Evolutionary conservation across 2,329 filamentous ascomycete genomes (phyloP), one percentile per base, ranked within the genome.

Genomic region (Macrophomina pseudophaseolina): DNA sequence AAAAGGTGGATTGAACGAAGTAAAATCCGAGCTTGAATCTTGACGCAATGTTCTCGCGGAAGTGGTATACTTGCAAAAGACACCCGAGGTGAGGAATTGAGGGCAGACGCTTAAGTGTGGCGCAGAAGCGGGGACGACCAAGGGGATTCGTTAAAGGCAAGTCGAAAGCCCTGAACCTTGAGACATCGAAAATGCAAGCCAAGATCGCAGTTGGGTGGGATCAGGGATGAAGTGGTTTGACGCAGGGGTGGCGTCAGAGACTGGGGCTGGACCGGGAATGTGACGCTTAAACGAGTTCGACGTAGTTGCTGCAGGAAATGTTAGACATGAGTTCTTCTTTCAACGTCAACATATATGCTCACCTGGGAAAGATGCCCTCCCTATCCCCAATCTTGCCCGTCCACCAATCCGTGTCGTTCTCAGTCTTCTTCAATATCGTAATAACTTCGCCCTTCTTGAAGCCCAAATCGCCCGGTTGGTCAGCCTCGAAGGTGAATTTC

Each of bases 361-460:
- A 87, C 86, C 92, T 95, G 0, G 95, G 95, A 80, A 99, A 99
- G 71, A 97, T 97, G 44, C 95, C 95, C 65, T 94, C 91, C 72
- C 89, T 87, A 70, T 88, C 86, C 35, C 94, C 94, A 74, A 97
- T 89, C 80, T 91, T 90, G 32, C 95, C 95, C 18, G 94, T 98
- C 95, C 94, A 98, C 94, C 94, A 98, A 78, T 98, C 94, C 66
- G 93, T 94, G 67, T 92, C 91, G 72, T 91, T 97, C 4, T 98
- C 92, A 5, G 94, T 98, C 79, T 91, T 91, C 83, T 99, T 97
- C 66, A 97, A 78, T 67, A 99, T 93, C 0, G 93, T 97, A 71
- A 99, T 97, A 66, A 98, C 80, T 35, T 99, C 95, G 23, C 95
- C 95, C 84, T 99, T 99, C 83, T 97, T 97, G 81, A 99, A 99